Percentiles rank a stretch among this genome's conserved stretches.
phyloP scores from a whole-genome alignment of 2,329 filamentous ascomycete genomes.

The Fusarium sp. region DNA sequence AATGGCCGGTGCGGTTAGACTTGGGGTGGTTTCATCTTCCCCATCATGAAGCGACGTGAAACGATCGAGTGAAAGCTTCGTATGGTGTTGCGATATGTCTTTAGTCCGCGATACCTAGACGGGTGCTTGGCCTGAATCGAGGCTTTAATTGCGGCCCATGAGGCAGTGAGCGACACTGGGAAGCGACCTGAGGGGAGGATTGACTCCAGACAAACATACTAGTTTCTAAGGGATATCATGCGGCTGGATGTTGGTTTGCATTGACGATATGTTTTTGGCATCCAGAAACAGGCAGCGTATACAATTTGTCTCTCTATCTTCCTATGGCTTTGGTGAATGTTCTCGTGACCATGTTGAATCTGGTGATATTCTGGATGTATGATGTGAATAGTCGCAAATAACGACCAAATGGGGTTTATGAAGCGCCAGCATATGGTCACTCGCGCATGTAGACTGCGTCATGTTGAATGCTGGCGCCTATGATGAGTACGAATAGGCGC shows the following conservation, averaged over 20 bases:
- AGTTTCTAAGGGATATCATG: conserved; percentile 53
- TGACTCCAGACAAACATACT: conserved; percentile 52
- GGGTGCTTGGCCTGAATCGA: conserved; percentile 32
- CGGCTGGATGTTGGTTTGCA: conserved; percentile 54
- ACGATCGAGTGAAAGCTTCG: conserved; percentile 43
- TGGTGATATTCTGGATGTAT: not conserved
- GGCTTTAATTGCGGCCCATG: conserved; percentile 38
- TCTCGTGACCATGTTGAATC: not conserved
- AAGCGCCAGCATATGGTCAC: not conserved
- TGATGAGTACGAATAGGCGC: conserved; percentile 12
- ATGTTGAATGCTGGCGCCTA: conserved; percentile 7
- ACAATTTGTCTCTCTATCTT: conserved; percentile 44
- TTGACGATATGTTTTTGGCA: conserved; percentile 48
- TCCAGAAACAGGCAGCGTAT: conserved; percentile 48
- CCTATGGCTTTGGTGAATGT: not conserved
- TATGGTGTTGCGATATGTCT: conserved; percentile 39
- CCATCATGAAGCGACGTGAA: conserved; percentile 44
- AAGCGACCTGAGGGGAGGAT: conserved; percentile 43
- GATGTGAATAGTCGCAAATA: not conserved
- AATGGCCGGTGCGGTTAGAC: conserved; percentile 39
- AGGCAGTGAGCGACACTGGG: conserved; percentile 43
- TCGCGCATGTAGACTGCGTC: conserved; percentile 7
- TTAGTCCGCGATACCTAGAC: conserved; percentile 29
- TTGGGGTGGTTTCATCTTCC: conserved; percentile 44
- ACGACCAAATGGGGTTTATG: not conserved